Base-by-base conservation (phyloP, 176 grass and related monocot genomes). In the Puccinellia tenuiflora region DNA sequence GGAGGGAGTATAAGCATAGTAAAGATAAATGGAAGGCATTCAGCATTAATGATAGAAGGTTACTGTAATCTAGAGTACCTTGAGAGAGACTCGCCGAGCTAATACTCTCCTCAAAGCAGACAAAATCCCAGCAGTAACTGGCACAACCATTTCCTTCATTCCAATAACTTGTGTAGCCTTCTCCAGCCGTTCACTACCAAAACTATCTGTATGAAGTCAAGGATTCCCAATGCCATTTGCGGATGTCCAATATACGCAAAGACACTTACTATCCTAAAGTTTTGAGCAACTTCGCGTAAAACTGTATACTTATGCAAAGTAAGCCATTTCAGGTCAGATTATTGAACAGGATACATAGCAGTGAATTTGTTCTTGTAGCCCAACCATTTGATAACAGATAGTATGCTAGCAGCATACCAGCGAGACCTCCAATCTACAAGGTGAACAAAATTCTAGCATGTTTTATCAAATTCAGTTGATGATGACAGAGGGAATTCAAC, bases 51-150 rank as follows among this genome's bases (percentile, higher is more conserved):
- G 38, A 76, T 48, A 79, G 17, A 77, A 75, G 21, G 14, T 56
- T 67, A 74, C 16, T 79, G 34, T 79, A 83, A 47, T 16, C 21
- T 57, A 76, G 21, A 67, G 47, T 92, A 99, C 96, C 93, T 94
- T 99, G 16, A 96, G 93, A 81, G 96, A 99, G 52, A 99, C 83
- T 64, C 96, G 93, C 10, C 96, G 92, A 87, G 93, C 92, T 74
- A 96, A 93, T 43, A 99, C 93, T 85, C 96, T 93, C 77, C 93
- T 96, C 29, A 99, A 88, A 85, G 96, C 91, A 56, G 93, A 96
- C 81, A 99, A 92, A 81, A 96, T 93, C 16, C 96, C 96, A 90
- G 96, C 93, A 43, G 85, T 90, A 75, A 96, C 83, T 57, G 93
- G 93, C 51, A 94, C 80, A 29, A 85, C 83, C 91, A 96, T 92